Conservation (phyloP, 2,329 filamentous ascomycete species). For the Xylaria polymorpha region DNA sequence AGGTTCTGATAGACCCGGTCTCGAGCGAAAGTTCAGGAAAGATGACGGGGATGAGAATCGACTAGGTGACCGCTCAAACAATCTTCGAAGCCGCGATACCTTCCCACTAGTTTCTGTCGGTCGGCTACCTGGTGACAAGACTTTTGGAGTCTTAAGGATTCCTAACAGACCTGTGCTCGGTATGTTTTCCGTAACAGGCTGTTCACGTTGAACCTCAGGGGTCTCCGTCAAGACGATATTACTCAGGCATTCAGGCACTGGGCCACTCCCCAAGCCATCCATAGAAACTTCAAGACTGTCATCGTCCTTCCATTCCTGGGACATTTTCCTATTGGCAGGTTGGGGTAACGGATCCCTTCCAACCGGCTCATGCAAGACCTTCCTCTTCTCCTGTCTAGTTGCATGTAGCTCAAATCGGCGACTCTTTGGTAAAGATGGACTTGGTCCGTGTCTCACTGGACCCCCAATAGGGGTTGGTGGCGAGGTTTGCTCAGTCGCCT, state of each 20-base stretch:
- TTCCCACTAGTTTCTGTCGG: slow-evolving; percentile 38
- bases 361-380: background rate
- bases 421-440: slow-evolving; percentile 29
- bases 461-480: background rate
- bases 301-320: background rate
- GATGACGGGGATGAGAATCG: slow-evolving; percentile 39
- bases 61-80: slow-evolving; percentile 46
- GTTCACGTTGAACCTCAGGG: background rate
- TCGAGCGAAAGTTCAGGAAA: slow-evolving; percentile 42
- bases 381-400: background rate
- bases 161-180: background rate
- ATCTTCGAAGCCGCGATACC: slow-evolving; percentile 48
- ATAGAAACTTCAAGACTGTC: slow-evolving; percentile 6
- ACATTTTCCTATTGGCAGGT: background rate
- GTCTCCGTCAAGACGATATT: slow-evolving; percentile 2
- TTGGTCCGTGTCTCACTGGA: slow-evolving; percentile 8
- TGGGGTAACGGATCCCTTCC: background rate
- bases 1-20: slow-evolving; percentile 18
- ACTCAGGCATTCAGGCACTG: background rate
- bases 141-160: slow-evolving; percentile 11
- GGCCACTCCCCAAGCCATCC: slow-evolving; percentile 14
- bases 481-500: slow-evolving; percentile 20
- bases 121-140: background rate
- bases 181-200: background rate
- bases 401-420: slow-evolving; percentile 30